Evolutionary conservation across 2,329 filamentous ascomycete genomes (phyloP).

Genomic region (Stylonectria norvegica): DNA sequence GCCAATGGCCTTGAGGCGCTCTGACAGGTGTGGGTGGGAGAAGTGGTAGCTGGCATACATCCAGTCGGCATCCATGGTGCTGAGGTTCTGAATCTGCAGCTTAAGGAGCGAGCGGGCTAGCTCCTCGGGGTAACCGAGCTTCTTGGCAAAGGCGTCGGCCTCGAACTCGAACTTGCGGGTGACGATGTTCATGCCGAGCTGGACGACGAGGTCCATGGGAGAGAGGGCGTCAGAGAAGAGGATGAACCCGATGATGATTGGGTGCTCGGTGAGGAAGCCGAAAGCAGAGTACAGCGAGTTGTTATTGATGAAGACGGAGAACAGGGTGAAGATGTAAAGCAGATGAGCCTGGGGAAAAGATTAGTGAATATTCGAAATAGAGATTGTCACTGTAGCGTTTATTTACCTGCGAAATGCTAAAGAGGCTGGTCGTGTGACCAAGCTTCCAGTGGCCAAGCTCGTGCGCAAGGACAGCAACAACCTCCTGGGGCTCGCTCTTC

Average conservation of each 20-base stretch:
- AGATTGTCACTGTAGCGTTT: constrained; percentile 26
- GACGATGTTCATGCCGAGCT: constrained; percentile 92
- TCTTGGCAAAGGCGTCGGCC: constrained; percentile 84
- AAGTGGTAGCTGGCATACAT: constrained; percentile 98
- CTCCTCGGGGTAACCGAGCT: constrained; percentile 78
- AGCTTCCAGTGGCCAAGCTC: constrained; percentile 97
- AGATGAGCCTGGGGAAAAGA: constrained; percentile 81
- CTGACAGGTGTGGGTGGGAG: constrained; percentile 92
- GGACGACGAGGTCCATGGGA: constrained; percentile 91
- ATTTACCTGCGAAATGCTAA: constrained; percentile 75
- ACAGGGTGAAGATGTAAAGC: constrained; percentile 94
- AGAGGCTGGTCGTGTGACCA: constrained; percentile 88
- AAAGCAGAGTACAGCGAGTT: constrained; percentile 85
- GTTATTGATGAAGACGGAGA: constrained; percentile 98
- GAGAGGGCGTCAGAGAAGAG: constrained; percentile 95
- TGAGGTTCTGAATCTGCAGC: constrained; percentile 96
- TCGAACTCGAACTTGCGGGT: constrained; percentile 95
- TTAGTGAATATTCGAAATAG: no score
- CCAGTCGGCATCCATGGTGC: constrained; percentile 98
- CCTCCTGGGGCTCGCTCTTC: constrained; percentile 87
- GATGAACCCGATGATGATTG: constrained; percentile 95
- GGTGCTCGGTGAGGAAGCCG: constrained; percentile 77
- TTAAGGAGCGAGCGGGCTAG: constrained; percentile 89
- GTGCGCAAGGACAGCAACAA: constrained; percentile 90
- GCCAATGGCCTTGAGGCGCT: constrained; percentile 84